Base-by-base conservation (phyloP, 73 alveolate genomes). In the Effrenium voratum region DNA sequence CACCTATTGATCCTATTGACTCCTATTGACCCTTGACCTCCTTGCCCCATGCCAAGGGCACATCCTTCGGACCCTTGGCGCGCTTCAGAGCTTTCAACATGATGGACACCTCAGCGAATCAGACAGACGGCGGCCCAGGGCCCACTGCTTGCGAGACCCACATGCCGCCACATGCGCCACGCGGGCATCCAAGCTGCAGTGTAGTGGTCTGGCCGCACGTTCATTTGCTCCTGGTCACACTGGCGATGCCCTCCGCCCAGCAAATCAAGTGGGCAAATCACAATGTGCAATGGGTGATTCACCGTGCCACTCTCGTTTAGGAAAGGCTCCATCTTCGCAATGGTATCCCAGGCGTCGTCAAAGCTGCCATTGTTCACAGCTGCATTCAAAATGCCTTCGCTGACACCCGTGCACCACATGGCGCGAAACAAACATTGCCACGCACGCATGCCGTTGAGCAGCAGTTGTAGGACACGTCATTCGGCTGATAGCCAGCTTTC, bases 331-430 rank as follows among this genome's bases (percentile, higher is more conserved):
- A 91, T 91, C 60, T 72, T 91, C 43, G 98, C 90, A 28, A 91
- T 72, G 76, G 98, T 91, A 57, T 91, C 98, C 98, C 98, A 91
- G 22, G 98, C 98, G 41, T 91, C 98, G 34, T 68, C 87, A 44
- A 91, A 91, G 90, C 81, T 92, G 82, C 98, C 98, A 30, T 77
- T 72, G 70, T 66, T 60, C 92, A 92, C 98, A n/a, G 98, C 98
- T 40, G 98, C 90, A 47, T 92, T 92, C 36, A 92, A 47, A 82
- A 92, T 88, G 85, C 95, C 95, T 88, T 36, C 19, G 26, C 50
- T 28, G 43, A 66, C 77, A 66, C 24, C 43, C 43, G 30, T 30
- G 8, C 43, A 19, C 34, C 36, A 66, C 19, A 30, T 66, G n/a
- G n/a, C 44, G 77, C n/a, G 77, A 66, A 10, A 36, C 36, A 30